Conservation (phyloP, 495 filamentous ascomycete species). For the Saxophila tyrrhenica region DNA sequence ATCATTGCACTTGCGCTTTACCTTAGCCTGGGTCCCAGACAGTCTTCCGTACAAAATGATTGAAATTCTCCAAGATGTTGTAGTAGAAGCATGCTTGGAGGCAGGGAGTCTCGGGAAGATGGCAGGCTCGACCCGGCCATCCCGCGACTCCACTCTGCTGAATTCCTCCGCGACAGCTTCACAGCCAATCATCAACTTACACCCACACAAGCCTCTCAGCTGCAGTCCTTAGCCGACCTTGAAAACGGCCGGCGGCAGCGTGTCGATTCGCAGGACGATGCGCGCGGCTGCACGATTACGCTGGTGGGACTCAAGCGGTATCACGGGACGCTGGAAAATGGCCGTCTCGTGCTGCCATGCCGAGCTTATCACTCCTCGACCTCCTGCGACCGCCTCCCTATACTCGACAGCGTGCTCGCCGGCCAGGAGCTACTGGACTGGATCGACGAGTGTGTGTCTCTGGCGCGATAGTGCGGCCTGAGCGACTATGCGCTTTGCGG, state of each 20-base stretch:
- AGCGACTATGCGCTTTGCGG: background rate
- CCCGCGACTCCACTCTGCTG: background rate
- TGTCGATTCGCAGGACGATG: background rate
- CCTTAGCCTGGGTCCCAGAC: no score
- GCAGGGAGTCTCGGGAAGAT: background rate
- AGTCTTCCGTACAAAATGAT: no score
- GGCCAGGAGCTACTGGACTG: background rate
- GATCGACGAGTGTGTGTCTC: background rate
- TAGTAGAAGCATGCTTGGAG: background rate
- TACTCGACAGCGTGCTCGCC: background rate
- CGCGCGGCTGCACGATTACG: background rate
- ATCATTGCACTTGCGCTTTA: no score
- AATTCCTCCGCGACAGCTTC: background rate
- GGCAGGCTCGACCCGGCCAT: background rate
- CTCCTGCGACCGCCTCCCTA: background rate
- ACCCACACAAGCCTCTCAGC: background rate
- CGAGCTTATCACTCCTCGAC: background rate
- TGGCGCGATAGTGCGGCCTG: background rate
- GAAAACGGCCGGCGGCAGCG: background rate
- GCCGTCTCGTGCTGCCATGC: background rate
- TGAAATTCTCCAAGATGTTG: no score
- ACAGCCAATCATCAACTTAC: background rate
- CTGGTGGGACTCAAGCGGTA: background rate
- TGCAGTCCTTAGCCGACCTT: background rate
- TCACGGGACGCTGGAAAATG: background rate